Base-by-base conservation (phyloP, 2,329 filamentous ascomycete genomes). In the Cordyceps farinosa region DNA sequence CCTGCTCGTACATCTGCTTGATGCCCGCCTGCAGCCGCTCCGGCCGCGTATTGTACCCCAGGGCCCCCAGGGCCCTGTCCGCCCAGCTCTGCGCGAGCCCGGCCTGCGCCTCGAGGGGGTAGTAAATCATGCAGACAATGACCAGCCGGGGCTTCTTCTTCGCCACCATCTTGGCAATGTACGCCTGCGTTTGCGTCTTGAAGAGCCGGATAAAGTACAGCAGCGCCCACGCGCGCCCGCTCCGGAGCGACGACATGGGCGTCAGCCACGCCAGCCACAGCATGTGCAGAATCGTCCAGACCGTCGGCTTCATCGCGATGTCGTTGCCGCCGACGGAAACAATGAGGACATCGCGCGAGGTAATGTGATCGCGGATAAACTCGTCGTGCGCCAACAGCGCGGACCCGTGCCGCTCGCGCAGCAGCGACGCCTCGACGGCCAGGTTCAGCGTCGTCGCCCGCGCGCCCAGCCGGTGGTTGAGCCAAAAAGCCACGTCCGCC, bases 121-220 rank as follows among this genome's bases (percentile, higher is more conserved):
- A 57, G 45, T 62, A 62, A 32, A 62, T 51, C 61, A 57, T 62
- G 53, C 61, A 62, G 1, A 50, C 61, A 17, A 62, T 57, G 44
- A 62, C 61, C 3, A 34, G 52, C 10, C 61, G 61, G 22, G 61
- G 61, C 22, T 29, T 57, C 4, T 10, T 13, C 5, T 44, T 44
- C 1, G 52, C 42, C 1, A 62, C 52, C 8, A 62, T 3, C 15
- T 57, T 57, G 13, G 27, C 27, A 13, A 62, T 13, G 29, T 62
- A 62, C 13, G 8, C 44, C 34, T 62, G 44, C 34, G 44, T 44
- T 3, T 44, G 40, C 22, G 44, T 42, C 52, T 27, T 57, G 61
- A 62, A 62, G 22, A 62, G 17, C 2, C 34, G 9, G 44, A 50
- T 13, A 36, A 62, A 62, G 34, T 62, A 62, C 3, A 32, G 44